Evolutionary conservation across 805 yeast species (phyloP), one percentile per base, ranked within the genome.

Genomic region (Candida broadrunensis): DNA sequence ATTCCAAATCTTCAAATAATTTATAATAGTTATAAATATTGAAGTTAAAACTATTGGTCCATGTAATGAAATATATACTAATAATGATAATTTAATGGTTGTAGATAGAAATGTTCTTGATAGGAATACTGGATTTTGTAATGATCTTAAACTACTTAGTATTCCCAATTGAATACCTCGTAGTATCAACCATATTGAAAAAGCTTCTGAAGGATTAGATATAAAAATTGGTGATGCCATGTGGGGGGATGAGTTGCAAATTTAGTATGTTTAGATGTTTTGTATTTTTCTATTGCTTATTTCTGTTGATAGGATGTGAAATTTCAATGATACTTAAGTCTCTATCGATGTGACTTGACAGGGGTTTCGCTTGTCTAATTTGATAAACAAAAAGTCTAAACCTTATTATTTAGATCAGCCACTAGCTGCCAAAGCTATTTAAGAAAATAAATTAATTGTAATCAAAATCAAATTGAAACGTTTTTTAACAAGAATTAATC

Each of bases 201-300:
- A 75, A 13, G 81, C 77, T 4, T 77, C 72, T 6, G 81, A 75
- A 1, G 85, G 83, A 36, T 73, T 67, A 2, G 82, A 72, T 11
- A 79, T 62, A 51, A 79, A 78, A 13, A 76, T 68, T 5, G 85
- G 85, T 3, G 85, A 80, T 1, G 80, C 76, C 84, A 80, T 79
- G 27, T 15, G 23, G 27, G 21, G 30, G 5, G 4, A 7, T 3
- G 11, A n/a, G 29, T 9, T 25, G 29, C 29, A 25, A 25, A 25
- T 25, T 25, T 5, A 7, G 24, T 7, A n/a, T n/a, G n/a, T 21
- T 21, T 21, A 21, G 9, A 21, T 21, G 6, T 21, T 21, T 21
- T 7, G 6, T 21, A 21, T 7, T 21, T 21, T 21, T 21, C 24
- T 21, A 9, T n/a, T n/a, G n/a, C n/a, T n/a, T n/a, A n/a, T n/a